Conservation (phyloP, 140 eudicot genomes). For the Oenanthe javanica region DNA sequence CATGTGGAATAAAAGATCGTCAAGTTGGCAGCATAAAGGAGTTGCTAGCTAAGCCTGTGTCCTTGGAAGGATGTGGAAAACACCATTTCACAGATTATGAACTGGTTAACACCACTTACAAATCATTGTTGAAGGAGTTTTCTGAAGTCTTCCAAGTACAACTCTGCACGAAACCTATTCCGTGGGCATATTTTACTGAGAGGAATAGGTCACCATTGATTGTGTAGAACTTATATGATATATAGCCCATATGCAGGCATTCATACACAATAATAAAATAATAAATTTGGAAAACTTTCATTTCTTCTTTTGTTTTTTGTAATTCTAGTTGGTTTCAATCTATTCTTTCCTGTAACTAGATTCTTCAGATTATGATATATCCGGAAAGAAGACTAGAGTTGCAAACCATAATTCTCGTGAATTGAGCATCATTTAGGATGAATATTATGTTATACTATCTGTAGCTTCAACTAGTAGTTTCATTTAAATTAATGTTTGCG, state of each 20-base stretch:
- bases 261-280: background rate
- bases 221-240: background rate
- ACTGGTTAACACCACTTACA: slow-evolving; percentile 41
- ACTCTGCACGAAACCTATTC: slow-evolving; percentile 13
- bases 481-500: background rate
- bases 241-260: background rate
- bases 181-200: background rate
- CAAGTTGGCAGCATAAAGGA: slow-evolving; percentile 78
- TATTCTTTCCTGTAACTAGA: background rate
- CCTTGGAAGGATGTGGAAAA: slow-evolving; percentile 3
- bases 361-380: background rate
- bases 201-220: background rate
- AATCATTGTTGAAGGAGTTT: slow-evolving; percentile 53
- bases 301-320: background rate
- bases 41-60: slow-evolving; percentile 21
- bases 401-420: background rate
- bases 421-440: background rate
- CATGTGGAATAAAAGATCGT: slow-evolving; percentile 74
- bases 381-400: background rate
- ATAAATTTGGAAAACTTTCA: too few relatives aligned
- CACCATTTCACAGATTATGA: slow-evolving; percentile 24
- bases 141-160: slow-evolving; percentile 68
- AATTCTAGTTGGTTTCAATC: background rate
- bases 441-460: background rate
- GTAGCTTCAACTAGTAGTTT: background rate